Evolutionary conservation across 805 yeast genomes (phyloP), one percentile per base, ranked within the genome.

Genomic region (Kodamaea restingae): DNA sequence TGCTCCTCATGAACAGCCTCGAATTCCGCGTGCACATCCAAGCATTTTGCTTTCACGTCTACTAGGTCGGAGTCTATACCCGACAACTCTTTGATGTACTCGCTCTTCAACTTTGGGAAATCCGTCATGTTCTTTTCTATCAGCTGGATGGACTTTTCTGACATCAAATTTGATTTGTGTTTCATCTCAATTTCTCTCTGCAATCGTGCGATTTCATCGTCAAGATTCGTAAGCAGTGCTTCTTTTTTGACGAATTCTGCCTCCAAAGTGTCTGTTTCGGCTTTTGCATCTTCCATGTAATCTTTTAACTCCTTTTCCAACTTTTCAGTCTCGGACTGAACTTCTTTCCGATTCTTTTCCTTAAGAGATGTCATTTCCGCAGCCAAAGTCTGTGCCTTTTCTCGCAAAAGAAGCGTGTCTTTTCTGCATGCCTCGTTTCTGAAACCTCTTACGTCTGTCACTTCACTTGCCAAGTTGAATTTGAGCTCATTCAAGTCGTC

Each of bases 381-480:
- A 1, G 33, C 17, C 11, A 54, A 21, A 4, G 32, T 27, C 4
- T 43, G 34, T 11, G 43, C 33, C 32, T 46, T 37, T 3, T 18
- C 25, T 22, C 54, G 39, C 11, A 64, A 39, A 0, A 42, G 35
- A 3, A 36, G 27, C 10, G 61, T 50, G 22, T 58, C 55, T 7
- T 42, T 30, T 9, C 44, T 12, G 4, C 50, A 15, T 4, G 47
- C 49, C 5, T 54, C 55, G 43, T 60, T 63, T 11, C 51, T 45
- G 33, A 45, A 56, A 15, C 37, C 36, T 21, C 49, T 44, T 0
- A 67, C 65, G 3, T 47, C 41, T 12, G 55, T 48, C 4, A 71
- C 44, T 38, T 65, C 67, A 17, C 58, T 45, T n/a, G 58, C 53
- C 26, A 67, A 44, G 35, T 68, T 66, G 43, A 58, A 62, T 22